Conservation (phyloP, 192 early-diverging fungal genomes). For the Phlyctochytrium bullatum region DNA sequence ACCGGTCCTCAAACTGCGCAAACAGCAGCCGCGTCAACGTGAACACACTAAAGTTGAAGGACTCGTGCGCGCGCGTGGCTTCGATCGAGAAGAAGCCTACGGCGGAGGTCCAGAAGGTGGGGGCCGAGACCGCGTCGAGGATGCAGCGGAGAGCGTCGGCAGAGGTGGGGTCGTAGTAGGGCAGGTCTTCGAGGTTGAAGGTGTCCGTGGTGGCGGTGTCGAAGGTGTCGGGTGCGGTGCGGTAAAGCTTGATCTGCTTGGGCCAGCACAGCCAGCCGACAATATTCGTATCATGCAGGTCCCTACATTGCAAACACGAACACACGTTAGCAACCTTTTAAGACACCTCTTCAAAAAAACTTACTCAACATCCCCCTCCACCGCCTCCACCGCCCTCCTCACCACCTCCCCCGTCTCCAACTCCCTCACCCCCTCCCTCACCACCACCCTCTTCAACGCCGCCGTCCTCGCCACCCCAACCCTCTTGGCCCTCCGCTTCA, state of each 20-base stretch:
- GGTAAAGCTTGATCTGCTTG: constrained; percentile 53
- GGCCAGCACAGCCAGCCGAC: constrained; percentile 87
- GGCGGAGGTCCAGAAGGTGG: constrained; percentile 69
- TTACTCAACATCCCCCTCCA: too few species aligned
- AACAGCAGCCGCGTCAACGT: constrained; percentile 36
- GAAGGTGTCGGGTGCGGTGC: constrained; percentile 17
- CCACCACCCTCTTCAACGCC: constrained; percentile 14
- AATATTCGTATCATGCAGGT: constrained; percentile 29
- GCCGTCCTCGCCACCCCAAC: constrained; percentile 14
- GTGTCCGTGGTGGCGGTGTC: constrained; percentile 5
- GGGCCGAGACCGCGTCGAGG: constrained; percentile 43
- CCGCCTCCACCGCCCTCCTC: too few species aligned
- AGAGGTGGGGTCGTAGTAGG: constrained; percentile 59
- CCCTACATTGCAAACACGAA: constrained; percentile 1
- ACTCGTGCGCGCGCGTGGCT: constrained; percentile 26
- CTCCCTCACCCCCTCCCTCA: constrained; percentile 4
- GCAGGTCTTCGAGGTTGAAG: constrained; percentile 36
- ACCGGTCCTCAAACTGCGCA: constrained; percentile 52
- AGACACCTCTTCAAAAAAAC: neutral
- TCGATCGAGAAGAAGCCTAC: constrained; percentile 65
- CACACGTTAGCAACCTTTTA: neutral
- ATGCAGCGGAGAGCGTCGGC: constrained; percentile 56
- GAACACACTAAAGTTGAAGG: constrained; percentile 69
- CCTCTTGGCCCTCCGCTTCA: constrained; percentile 64
- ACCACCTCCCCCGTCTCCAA: constrained; percentile 26